Conservation (phyloP, 1,139 yeast genomes). For the Candida tetrigidarum region DNA sequence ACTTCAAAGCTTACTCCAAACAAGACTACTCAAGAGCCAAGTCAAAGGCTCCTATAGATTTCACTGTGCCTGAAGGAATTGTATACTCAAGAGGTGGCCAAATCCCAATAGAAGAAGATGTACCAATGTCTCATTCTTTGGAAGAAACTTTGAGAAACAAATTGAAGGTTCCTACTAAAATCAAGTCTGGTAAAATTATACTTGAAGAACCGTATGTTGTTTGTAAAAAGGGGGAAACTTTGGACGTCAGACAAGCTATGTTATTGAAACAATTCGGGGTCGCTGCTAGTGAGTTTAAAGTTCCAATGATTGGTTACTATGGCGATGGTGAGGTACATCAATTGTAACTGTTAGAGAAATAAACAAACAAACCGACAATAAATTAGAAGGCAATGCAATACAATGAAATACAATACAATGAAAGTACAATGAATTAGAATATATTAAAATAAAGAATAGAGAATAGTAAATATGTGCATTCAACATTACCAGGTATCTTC, state of each 20-base stretch:
- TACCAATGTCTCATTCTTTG: conserved; percentile 94
- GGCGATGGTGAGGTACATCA: conserved; percentile 51
- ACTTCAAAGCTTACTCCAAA: conserved; percentile 77
- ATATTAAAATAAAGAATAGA: neutral
- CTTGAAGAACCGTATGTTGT: conserved; percentile 79
- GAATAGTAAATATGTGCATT: neutral
- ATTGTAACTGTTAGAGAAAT: conserved; percentile 11
- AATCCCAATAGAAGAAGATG: conserved; percentile 86
- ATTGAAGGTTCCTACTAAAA: conserved; percentile 88
- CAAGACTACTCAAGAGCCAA: conserved; percentile 92
- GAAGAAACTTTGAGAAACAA: conserved; percentile 91
- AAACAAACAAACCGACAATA: neutral
- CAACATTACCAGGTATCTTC: conserved; percentile 11
- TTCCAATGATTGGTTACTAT: conserved; percentile 76
- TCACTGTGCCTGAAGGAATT: conserved; percentile 86
- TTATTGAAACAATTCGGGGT: conserved; percentile 94
- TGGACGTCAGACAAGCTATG: conserved; percentile 91
- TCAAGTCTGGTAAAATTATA: conserved; percentile 85
- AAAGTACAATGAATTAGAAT: no score
- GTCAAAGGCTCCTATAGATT: conserved; percentile 77
- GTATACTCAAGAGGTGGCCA: conserved; percentile 97
- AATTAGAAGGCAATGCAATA: no score
- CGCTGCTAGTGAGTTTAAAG: conserved; percentile 90
- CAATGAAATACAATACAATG: no score
- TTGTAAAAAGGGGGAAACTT: conserved; percentile 75